Evolutionary conservation across 2,329 filamentous ascomycete genomes (phyloP), one percentile per base, ranked within the genome.

Genomic region (Sclerotinia minor): DNA sequence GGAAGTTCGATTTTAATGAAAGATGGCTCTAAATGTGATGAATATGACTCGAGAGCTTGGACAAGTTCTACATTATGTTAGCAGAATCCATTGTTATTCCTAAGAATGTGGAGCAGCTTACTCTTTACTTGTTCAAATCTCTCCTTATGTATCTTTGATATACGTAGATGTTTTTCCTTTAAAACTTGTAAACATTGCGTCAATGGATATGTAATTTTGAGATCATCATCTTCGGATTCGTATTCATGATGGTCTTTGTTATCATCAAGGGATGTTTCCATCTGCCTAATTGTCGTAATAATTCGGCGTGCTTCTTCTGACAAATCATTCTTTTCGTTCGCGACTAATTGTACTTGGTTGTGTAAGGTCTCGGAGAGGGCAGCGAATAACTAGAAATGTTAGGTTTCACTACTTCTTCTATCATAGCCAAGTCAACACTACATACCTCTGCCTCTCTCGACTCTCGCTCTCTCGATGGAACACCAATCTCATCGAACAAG

Each of bases 401-500:
- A 74, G 58, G 66, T 68, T 64, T 68, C 47, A 54, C 45, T 64
- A 26, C 63, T 32, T 57, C 45, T 29, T 54, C 38, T 32, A 17
- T 17, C 49, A 21, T 44, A 53, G 49, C 49, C 49, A 64, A 53
- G 61, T 47, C 38, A 54, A 41, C 29, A 69, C 69, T 63, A 75
- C 85, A 76, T 82, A 96, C 94, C 88, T 97, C 92, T 77, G 92
- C 87, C 78, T 98, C 94, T 75, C 95, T 86, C 61, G 87, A 85
- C 77, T 98, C 93, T 76, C 95, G 91, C 79, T 98, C 95, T 87
- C 97, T 93, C 76, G 83, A 88, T 38, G 94, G 87, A n/a, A 99
- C 91, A 69, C 95, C 95, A 76, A 99, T 99, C 78, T 99, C 94
- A 79, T 99, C 95, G 77, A 97, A 99, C 68, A 98, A 86, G 72